These are phyloP conservation scores for Phytophthora sp. DNA, from an alignment of 352 stramenopile genomes.

Conservation along the genomic window DNA sequence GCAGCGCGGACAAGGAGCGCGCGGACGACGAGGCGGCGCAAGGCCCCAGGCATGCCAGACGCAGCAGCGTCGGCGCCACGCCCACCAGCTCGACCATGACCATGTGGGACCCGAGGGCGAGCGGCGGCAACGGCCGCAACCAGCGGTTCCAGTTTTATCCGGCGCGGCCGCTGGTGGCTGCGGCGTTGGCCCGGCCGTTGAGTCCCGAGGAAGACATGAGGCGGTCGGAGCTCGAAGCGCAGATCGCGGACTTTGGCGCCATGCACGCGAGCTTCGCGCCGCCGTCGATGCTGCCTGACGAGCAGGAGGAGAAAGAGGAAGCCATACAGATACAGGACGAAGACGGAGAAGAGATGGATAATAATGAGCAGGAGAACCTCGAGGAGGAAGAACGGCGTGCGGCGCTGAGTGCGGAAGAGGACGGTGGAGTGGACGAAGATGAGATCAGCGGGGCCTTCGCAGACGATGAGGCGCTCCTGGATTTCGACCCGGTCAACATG, in stretches of 20 bases:
- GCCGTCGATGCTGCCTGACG: neutral
- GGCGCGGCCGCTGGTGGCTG: conserved; percentile 24
- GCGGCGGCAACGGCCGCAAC: conserved; percentile 3
- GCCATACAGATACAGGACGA: conserved; percentile 24
- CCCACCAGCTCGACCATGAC: conserved; percentile 28
- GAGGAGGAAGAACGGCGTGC: conserved; percentile 41
- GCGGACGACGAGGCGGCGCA: conserved; percentile 6
- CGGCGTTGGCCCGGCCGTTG: conserved; percentile 33
- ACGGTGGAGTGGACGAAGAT: neutral
- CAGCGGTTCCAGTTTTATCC: conserved; percentile 48
- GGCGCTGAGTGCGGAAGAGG: conserved; percentile 14
- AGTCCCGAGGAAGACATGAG: conserved; percentile 31
- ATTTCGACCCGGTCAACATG: conserved; percentile 54
- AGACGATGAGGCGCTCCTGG: conserved; percentile 36
- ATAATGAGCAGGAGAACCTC: conserved; percentile 43
- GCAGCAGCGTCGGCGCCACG: conserved; percentile 21
- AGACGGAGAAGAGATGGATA: conserved; percentile 24
- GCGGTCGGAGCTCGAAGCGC: conserved; percentile 20
- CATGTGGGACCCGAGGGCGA: conserved; percentile 25
- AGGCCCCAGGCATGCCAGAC: neutral
- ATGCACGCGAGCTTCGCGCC: conserved; percentile 42
- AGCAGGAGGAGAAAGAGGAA: conserved; percentile 29
- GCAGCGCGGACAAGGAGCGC: conserved; percentile 19
- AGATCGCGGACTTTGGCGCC: conserved; percentile 29
- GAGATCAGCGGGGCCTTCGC: conserved; percentile 2